Base-by-base conservation (phyloP, 257 asterid species). In the Primulina huaijiensis region DNA sequence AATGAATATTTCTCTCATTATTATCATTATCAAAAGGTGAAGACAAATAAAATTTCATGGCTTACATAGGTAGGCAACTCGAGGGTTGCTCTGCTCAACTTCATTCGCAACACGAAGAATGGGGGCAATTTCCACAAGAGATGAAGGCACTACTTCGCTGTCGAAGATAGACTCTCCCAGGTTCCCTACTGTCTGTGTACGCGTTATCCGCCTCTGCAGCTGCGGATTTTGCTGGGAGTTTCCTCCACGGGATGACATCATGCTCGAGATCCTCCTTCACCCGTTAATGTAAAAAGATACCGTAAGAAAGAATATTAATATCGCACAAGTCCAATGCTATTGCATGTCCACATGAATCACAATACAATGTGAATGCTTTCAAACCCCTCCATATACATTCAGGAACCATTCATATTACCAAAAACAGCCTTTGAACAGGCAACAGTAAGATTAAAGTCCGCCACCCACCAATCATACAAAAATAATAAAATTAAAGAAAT, bases 61-160 rank as follows among this genome's bases (percentile, higher is more conserved):
- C 99, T 89, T 86, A 94, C 97, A 94, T 34, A 94, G 90, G 81
- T 94, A 94, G n/a, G 99, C 95, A 33, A 94, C 99, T 60, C 99
- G 96, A 56, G 99, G 95, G 74, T 94, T 91, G 92, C 92, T 88
- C 23, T 89, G 89, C 89, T 94, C 99, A 52, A 94, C 97, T 85
- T 94, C 99, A 89, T 94, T 94, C 62, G 99, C 99, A 76, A 94
- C 99, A 83, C 99, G 99, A 65, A 94, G 96, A 85, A 94, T 91
- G 31, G 99, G 99, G 58, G 99, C 99, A 43, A 94, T 94, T 82
- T 94, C 97, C 72, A 83, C 97, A 61, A 94, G 82, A 30, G 99
- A 91, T 10, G 99, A 94, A n/a, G 99, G 99, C 75, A 94, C 96
- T 64, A 93, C 97, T 82, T 93, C 97, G 82, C 99, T 93, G 75